phyloP scores from a whole-genome alignment of 1,139 yeast species.

The Wickerhamomyces sp. region DNA sequence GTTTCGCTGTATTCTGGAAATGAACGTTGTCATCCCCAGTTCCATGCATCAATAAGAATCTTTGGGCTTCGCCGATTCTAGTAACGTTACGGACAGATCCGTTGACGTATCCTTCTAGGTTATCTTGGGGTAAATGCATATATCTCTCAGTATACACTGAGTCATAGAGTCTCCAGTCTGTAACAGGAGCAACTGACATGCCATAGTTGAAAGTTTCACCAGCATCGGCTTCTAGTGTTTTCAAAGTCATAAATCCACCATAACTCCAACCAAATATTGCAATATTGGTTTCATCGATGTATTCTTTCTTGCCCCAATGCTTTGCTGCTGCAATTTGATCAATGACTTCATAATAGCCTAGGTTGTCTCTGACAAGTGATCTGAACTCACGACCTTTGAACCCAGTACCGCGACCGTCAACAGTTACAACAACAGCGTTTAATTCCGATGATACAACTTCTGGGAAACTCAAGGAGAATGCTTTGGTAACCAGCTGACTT shows the following conservation, averaged over 20 bases:
- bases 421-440: constrained; percentile 69
- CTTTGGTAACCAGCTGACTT: constrained; percentile 58
- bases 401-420: constrained; percentile 83
- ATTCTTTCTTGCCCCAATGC: constrained; percentile 47
- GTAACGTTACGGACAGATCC: constrained; percentile 49
- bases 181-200: constrained; percentile 76
- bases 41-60: constrained; percentile 73
- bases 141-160: constrained; percentile 76
- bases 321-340: constrained; percentile 72
- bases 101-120: constrained; percentile 49
- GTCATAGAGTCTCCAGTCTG: constrained; percentile 72
- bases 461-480: constrained; percentile 52
- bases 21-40: constrained; percentile 83
- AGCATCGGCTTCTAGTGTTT: constrained; percentile 63
- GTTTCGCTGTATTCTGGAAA: constrained; percentile 63
- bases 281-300: constrained; percentile 53
- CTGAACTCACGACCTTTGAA: constrained; percentile 57
- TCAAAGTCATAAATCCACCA: constrained; percentile 74
- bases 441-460: constrained; percentile 64
- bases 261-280: constrained; percentile 87
- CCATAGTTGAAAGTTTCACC: constrained; percentile 63
- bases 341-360: constrained; percentile 63
- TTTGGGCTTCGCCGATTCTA: constrained; percentile 39
- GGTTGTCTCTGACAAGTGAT: constrained; percentile 56
- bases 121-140: constrained; percentile 64